A percentile compares a stretch with the other conserved stretches of the same genome.
Evolutionary conservation across 1,284 basidiomycete genomes (phyloP).

Genomic region (Malassezia psittaci): DNA sequence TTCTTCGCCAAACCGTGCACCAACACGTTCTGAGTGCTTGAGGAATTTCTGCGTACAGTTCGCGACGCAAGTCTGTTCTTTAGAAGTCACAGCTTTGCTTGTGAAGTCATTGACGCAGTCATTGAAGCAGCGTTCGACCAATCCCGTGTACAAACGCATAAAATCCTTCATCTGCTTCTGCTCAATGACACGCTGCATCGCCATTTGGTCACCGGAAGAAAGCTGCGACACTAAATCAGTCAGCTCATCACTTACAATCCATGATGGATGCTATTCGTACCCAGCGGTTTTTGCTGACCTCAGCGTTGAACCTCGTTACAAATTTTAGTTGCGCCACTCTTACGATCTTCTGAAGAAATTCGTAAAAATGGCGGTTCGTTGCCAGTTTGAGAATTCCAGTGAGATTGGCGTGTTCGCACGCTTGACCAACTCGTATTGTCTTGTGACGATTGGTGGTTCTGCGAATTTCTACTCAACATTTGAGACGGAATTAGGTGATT

Average conservation of each 20-base stretch:
- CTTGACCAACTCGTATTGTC: conserved; percentile 70
- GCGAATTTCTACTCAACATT: conserved; percentile 98
- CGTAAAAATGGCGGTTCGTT: conserved; percentile 33
- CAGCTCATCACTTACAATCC: conserved; percentile 22
- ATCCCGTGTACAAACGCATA: conserved; percentile 83
- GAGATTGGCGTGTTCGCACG: conserved; percentile 71
- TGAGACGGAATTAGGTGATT: conserved; percentile 83
- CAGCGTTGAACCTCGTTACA: conserved; percentile 7
- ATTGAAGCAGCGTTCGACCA: conserved; percentile 91
- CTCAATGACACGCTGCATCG: conserved; percentile 45
- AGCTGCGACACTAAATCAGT: conserved; percentile 34
- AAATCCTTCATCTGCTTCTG: conserved; percentile 88
- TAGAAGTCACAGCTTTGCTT: conserved; percentile 77
- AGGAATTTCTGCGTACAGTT: conserved; percentile 82
- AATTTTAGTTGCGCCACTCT: not conserved
- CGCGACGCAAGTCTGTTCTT: conserved; percentile 61
- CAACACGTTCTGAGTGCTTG: conserved; percentile 89
- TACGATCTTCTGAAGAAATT: not conserved
- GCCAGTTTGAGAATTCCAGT: conserved; percentile 83
- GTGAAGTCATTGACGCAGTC: conserved; percentile 94
- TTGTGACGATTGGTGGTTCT: conserved; percentile 75
- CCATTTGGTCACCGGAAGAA: conserved; percentile 37
- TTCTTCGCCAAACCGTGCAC: conserved; percentile 62
- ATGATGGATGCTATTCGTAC: conserved; percentile 14
- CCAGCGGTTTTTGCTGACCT: conserved; percentile 17